Percentiles rank a stretch among this genome's conserved stretches.
Conservation (phyloP, 2,329 filamentous ascomycete species). For the Colletotrichum cereale region DNA sequence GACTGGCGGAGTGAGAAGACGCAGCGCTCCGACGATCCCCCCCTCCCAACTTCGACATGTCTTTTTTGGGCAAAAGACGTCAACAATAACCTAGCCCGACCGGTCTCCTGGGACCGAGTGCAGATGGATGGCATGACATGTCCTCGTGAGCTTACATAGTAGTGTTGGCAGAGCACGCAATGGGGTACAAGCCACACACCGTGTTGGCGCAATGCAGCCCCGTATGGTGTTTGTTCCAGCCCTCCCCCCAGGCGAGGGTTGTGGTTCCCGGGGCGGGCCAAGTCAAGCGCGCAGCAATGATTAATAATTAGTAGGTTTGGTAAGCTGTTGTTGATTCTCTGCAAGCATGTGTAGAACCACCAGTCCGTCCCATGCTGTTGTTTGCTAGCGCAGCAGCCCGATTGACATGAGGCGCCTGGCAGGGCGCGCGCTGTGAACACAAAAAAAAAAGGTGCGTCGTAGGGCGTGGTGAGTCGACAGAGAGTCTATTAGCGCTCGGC, state of each 20-base stretch:
- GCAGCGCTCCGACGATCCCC: background rate
- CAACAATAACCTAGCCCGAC: background rate
- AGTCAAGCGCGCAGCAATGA: background rate
- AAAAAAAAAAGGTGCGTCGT: background rate
- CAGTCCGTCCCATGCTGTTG: background rate
- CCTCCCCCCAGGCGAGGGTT: background rate
- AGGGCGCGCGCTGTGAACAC: slow-evolving; percentile 26
- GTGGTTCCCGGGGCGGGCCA: background rate
- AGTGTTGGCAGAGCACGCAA: slow-evolving; percentile 20
- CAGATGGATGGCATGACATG: slow-evolving; percentile 16
- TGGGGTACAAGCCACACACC: background rate
- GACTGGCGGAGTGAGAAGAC: background rate
- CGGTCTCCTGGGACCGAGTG: background rate
- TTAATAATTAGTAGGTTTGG: slow-evolving; percentile 19
- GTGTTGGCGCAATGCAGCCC: slow-evolving; percentile 7
- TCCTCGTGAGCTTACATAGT: background rate
- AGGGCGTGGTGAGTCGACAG: slow-evolving; percentile 19
- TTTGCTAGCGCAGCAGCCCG: slow-evolving; percentile 2
- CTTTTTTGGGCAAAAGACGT: background rate
- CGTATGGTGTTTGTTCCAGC: slow-evolving; percentile 15
- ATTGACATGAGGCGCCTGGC: slow-evolving; percentile 29
- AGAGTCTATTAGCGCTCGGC: slow-evolving; percentile 3
- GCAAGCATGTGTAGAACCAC: background rate
- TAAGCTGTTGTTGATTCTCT: background rate
- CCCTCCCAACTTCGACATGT: no score